Evolutionary conservation across 2,329 filamentous ascomycete genomes (phyloP), one percentile per base, ranked within the genome.

Genomic region (Trichoderma asperellum): DNA sequence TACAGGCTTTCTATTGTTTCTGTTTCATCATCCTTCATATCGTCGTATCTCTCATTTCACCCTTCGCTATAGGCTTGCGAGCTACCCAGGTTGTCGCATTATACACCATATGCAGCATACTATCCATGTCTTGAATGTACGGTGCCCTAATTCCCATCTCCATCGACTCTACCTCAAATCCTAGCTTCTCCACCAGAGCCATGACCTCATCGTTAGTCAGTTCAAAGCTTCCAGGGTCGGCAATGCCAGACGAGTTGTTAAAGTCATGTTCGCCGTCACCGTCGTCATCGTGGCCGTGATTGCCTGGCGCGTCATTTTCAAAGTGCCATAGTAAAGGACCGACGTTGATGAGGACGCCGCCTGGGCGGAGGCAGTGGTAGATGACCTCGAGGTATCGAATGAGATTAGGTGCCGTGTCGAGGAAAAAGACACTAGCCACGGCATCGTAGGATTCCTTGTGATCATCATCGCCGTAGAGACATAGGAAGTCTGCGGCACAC

Each of bases 321-420:
- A 96, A 98, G 79, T 99, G 96, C 96, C 96, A 99, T 52, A 98
- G 83, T 67, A 99, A 81, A 0, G 96, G 96, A 0, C 96, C 96
- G 29, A 97, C 83, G 76, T 99, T 99, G 76, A 97, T 87, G 83
- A 97, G 92, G 4, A 97, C 75, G 0, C 96, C 96, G 32, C 91
- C 92, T 0, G 88, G 84, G 73, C 87, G 89, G 61, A 99, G 85
- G 75, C 94, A 96, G 76, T 92, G 87, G 53, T 82, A 83, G 67
- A 98, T 92, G 1, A 94, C 90, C 77, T 97, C 90, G 40, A 99
- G 88, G 77, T 99, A 99, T 2, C 91, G 88, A 66, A 98, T 91
- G 37, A 97, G 79, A 77, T 99, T 98, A 1, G 95, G 94, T 2
- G 96, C 96, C 1, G 96, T 99, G 78, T 99, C 96, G 69, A 99